These are phyloP conservation scores for Nicotiana obtusifolia DNA, from an alignment of 257 asterid genomes.

Conservation along the genomic window DNA sequence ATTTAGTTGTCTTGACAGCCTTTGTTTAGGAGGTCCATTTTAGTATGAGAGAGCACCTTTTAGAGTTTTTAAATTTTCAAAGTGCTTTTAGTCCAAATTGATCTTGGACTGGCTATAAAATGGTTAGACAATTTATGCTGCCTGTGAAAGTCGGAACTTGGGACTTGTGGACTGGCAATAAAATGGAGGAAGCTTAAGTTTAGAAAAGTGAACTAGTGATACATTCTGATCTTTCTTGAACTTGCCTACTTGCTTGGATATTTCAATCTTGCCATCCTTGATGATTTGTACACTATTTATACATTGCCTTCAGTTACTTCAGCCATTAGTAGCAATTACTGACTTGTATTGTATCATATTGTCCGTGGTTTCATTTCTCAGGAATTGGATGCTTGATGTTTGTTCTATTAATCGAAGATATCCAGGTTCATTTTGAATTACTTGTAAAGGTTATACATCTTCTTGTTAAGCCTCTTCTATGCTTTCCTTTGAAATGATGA, in stretches of 20 bases:
- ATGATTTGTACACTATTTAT: not conserved
- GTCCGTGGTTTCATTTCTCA: not conserved
- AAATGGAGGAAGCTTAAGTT: not conserved
- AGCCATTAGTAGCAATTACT: not conserved
- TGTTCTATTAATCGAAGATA: not conserved
- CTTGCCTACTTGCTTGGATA: not conserved
- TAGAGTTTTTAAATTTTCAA: not conserved
- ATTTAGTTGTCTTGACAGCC: not conserved
- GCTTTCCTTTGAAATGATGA: not conserved
- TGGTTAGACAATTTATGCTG: not conserved
- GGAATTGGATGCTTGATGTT: constrained; percentile 7
- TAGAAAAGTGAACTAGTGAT: not conserved
- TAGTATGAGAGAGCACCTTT: not conserved
- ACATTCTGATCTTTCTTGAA: not conserved
- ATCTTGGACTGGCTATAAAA: not conserved
- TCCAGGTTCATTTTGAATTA: constrained; percentile 10
- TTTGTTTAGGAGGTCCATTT: not conserved
- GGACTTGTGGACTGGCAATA: not conserved
- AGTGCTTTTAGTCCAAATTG: not conserved
- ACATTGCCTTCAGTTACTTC: not conserved
- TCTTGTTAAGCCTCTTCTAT: not conserved
- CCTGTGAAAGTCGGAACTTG: not conserved
- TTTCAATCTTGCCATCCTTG: not conserved
- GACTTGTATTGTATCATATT: not conserved
- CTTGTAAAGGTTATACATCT: not conserved